Conservation (phyloP, 1,284 basidiomycete genomes). For the Exsudoporus floridanus region DNA sequence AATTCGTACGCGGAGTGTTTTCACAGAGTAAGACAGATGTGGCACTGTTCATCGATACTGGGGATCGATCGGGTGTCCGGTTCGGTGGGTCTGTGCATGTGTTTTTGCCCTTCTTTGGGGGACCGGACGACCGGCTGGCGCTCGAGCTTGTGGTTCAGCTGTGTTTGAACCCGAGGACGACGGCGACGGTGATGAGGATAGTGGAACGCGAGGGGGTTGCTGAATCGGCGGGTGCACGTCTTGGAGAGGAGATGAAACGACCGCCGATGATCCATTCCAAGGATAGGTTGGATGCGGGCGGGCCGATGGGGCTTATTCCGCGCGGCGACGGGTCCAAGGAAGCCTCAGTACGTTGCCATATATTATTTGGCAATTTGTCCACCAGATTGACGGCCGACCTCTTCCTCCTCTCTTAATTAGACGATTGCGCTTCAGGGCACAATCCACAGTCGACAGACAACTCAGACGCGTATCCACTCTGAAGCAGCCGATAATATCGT, state of each 20-base stretch:
- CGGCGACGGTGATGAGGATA: constrained; percentile 60
- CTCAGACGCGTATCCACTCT: constrained; percentile 57
- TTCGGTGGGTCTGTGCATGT: constrained; percentile 53
- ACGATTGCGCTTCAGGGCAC: constrained; percentile 60
- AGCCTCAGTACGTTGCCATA: constrained; percentile 18
- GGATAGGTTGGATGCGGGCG: not conserved
- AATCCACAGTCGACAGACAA: constrained; percentile 58
- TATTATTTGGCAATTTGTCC: not conserved
- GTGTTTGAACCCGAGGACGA: constrained; percentile 63
- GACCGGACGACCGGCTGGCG: constrained; percentile 89
- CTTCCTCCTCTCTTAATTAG: constrained; percentile 27
- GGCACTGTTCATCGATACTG: constrained; percentile 78
- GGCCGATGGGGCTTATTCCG: not conserved
- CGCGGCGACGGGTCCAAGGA: not conserved
- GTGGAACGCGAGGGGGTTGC: not conserved
- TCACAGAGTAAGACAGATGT: constrained; percentile 68
- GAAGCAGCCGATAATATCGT: constrained; percentile 70
- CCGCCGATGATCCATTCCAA: constrained; percentile 4
- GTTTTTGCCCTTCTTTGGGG: constrained; percentile 92
- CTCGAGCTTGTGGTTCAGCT: constrained; percentile 82
- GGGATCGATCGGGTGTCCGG: constrained; percentile 32
- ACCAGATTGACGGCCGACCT: not conserved
- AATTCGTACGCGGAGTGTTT: constrained; percentile 86
- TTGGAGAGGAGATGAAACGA: constrained; percentile 20
- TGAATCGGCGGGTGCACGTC: constrained; percentile 32